phyloP scores from a whole-genome alignment of 768 basidiomycete genomes.

The Hydnomerulius pinastri region DNA sequence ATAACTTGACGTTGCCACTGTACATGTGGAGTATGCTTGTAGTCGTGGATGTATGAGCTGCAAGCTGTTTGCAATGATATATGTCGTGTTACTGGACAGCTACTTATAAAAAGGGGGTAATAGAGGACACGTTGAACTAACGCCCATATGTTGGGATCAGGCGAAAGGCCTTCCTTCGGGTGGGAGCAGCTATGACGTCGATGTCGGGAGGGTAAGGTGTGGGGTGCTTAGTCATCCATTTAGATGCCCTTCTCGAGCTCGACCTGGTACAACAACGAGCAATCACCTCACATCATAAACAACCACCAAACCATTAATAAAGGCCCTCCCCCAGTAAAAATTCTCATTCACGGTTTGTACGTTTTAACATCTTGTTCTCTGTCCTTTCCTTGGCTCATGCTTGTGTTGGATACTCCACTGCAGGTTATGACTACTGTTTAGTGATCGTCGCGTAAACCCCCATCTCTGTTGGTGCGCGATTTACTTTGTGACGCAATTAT shows the following conservation, averaged over 20 bases:
- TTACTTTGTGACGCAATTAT: not conserved
- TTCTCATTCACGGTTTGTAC: too few relatives aligned
- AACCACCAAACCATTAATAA: not conserved
- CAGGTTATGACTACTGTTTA: slow-evolving; percentile 8
- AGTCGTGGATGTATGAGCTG: slow-evolving; percentile 45
- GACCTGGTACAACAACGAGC: not conserved
- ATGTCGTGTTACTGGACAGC: not conserved
- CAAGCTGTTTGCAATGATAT: slow-evolving; percentile 6
- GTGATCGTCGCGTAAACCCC: slow-evolving; percentile 9
- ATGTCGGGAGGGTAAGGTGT: not conserved
- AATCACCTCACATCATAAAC: not conserved
- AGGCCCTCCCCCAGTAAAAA: too few relatives aligned
- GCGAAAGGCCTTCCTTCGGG: too few relatives aligned
- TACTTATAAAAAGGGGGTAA: not conserved
- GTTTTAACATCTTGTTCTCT: not conserved
- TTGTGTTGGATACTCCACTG: not conserved
- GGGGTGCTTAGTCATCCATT: slow-evolving; percentile 14
- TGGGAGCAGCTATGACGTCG: slow-evolving; percentile 16
- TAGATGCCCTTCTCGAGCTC: not conserved
- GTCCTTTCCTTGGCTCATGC: not conserved
- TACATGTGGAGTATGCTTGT: slow-evolving; percentile 92
- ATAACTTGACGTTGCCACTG: slow-evolving; percentile 94
- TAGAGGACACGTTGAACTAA: not conserved
- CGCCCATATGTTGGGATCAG: too few relatives aligned
- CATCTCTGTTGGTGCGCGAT: not conserved